Base-by-base conservation (phyloP, 768 basidiomycete species). In the Asterophora parasitica region DNA sequence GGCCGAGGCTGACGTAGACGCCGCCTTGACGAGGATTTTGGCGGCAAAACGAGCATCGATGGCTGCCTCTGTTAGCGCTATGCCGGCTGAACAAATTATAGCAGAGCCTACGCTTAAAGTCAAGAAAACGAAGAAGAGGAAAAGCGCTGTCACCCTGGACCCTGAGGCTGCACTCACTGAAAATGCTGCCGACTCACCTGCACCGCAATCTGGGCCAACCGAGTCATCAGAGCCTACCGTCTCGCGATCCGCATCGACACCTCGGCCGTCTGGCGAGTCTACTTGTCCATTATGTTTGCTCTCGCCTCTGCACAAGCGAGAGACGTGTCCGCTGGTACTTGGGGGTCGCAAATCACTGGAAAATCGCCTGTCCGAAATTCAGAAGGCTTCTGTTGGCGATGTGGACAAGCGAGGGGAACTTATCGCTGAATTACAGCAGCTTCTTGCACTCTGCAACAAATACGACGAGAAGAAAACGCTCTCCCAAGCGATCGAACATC, bases 271-370 rank as follows among this genome's bases (percentile, higher is more conserved):
- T 20, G 20, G 19, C 33, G 26, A 7, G 19, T 26, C 39, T 43
- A 27, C 49, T 7, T 78, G 81, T 50, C 73, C 73, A 33, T 62
- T 79, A 16, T 83, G 82, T 60, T 61, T 65, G 15, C 60, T 60
- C 37, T 52, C 54, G 4, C 72, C 76, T 6, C 64, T 67, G 32
- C 82, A 84, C 51, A 62, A 69, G 44, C 74, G 72, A n/a, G 67
- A 68, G 42, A 60, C 60, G 36, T 84, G 82, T 58, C 77, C 77
- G 4, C 59, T 72, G 17, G 65, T 83, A 19, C 49, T 64, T 19
- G 67, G 67, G 31, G 76, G 78, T 8, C 57, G 72, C 0, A 61
- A 64, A 7, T 59, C 71, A 7, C 69, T 83, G 54, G 66, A 64
- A 51, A 63, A 62, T 42, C 77, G 79, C 44, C 60, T 83, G 35